phyloP scores from a whole-genome alignment of 805 yeast genomes.

The Ogataea degrootiae region DNA sequence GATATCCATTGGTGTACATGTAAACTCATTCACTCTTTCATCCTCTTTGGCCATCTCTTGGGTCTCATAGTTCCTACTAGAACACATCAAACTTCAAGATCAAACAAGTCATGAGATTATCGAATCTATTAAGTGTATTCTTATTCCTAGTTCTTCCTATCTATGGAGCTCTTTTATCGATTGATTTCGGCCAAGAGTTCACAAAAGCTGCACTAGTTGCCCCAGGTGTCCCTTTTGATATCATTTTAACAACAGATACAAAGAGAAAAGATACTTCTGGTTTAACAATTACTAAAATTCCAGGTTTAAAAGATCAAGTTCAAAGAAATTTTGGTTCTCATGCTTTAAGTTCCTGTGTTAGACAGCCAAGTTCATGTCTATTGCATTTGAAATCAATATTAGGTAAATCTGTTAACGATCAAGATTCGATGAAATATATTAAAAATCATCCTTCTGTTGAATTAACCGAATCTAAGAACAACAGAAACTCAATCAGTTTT shows the following conservation, averaged over 20 bases:
- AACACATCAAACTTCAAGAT: background rate
- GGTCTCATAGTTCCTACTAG: background rate
- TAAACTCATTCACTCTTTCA: no score
- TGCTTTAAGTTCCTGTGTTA: conserved; percentile 62
- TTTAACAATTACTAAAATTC: conserved; percentile 49
- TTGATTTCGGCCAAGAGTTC: conserved; percentile 85
- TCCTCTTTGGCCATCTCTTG: background rate
- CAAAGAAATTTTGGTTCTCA: conserved; percentile 78
- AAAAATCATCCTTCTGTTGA: conserved; percentile 58
- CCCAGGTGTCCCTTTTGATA: conserved; percentile 84
- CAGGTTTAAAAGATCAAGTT: conserved; percentile 36
- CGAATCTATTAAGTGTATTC: conserved; percentile 16
- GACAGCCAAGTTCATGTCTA: conserved; percentile 69
- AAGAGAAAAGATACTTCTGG: conserved; percentile 88
- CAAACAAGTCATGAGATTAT: conserved; percentile 5
- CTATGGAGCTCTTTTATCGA: conserved; percentile 69
- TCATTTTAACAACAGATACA: conserved; percentile 84
- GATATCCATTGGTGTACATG: no score
- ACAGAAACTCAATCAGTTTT: conserved; percentile 56
- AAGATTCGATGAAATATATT: conserved; percentile 42
- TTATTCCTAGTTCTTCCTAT: conserved; percentile 13
- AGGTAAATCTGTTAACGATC: conserved; percentile 54
- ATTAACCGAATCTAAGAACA: conserved; percentile 35
- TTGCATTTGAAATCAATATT: conserved; percentile 65
- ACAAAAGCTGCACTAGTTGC: conserved; percentile 87